Conservation (phyloP, 2,329 filamentous ascomycete species). For the Phoma sp. region DNA sequence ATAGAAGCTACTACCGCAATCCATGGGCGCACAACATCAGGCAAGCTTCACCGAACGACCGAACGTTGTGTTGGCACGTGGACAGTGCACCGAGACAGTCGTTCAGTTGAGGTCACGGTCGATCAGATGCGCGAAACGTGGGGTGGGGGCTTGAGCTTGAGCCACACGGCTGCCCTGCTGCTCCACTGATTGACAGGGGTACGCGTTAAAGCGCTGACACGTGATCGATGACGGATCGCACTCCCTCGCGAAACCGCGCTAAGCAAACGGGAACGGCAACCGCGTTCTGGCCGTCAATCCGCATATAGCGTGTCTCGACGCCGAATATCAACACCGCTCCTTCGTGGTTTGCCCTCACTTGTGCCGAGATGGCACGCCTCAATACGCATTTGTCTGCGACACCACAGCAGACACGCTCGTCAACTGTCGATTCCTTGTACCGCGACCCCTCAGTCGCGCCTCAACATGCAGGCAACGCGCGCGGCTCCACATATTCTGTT, state of each 20-base stretch:
- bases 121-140: conserved; percentile 15
- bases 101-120: not conserved
- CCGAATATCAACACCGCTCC: conserved; percentile 11
- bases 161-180: not conserved
- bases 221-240: conserved; percentile 27
- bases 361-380: conserved; percentile 46
- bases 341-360: not conserved
- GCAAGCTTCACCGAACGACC: not conserved
- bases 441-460: conserved; percentile 45
- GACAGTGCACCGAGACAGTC: not conserved
- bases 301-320: not conserved
- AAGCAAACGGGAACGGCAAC: conserved; percentile 22
- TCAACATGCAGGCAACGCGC: conserved; percentile 23
- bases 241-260: conserved; percentile 29
- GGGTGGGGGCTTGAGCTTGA: conserved; percentile 9
- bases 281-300: conserved; percentile 13
- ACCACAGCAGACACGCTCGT: conserved; percentile 35
- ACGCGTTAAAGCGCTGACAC: conserved; percentile 30
- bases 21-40: conserved; percentile 30
- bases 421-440: conserved; percentile 46
- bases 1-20: conserved; percentile 31
- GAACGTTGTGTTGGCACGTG: not conserved
- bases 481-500: conserved; percentile 41
- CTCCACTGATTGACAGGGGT: conserved; percentile 22
- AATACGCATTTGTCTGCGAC: conserved; percentile 44